phyloP scores from a whole-genome alignment of 2,329 filamentous ascomycete genomes.

The Fusarium napiforme region DNA sequence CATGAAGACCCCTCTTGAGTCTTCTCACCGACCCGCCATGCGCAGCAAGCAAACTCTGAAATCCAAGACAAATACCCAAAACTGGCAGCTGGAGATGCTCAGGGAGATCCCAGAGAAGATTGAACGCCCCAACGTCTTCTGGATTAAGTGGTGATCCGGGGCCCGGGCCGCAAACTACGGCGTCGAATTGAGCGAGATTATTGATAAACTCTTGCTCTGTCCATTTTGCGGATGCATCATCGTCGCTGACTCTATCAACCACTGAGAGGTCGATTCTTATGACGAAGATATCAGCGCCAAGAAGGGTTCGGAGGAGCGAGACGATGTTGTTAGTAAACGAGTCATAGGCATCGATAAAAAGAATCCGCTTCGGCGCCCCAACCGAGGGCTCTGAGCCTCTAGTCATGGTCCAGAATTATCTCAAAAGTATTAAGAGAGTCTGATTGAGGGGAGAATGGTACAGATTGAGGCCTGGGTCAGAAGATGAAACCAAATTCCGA shows the following conservation, averaged over 20 bases:
- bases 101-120: conserved; percentile 75
- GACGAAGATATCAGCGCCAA: conserved; percentile 71
- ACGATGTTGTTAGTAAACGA: conserved; percentile 97
- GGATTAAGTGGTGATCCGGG: conserved; percentile 80
- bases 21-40: conserved; percentile 75
- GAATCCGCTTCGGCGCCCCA: conserved; percentile 61
- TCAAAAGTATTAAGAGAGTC: neutral
- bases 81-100: conserved; percentile 74
- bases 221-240: conserved; percentile 46
- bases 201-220: conserved; percentile 55
- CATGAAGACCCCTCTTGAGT: conserved; percentile 80
- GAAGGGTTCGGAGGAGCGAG: conserved; percentile 74
- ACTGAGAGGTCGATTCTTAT: conserved; percentile 56
- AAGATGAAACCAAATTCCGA: neutral
- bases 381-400: conserved; percentile 32
- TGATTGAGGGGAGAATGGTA: neutral
- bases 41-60: conserved; percentile 80
- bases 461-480: neutral
- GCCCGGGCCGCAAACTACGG: conserved; percentile 89
- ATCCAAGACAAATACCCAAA: conserved; percentile 88
- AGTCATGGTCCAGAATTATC: conserved; percentile 26
- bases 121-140: conserved; percentile 86
- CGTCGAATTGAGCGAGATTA: conserved; percentile 73
- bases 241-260: conserved; percentile 55
- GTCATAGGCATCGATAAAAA: conserved; percentile 96